Base-by-base conservation (phyloP, 73 alveolate species). In the Stentor coeruleus region DNA sequence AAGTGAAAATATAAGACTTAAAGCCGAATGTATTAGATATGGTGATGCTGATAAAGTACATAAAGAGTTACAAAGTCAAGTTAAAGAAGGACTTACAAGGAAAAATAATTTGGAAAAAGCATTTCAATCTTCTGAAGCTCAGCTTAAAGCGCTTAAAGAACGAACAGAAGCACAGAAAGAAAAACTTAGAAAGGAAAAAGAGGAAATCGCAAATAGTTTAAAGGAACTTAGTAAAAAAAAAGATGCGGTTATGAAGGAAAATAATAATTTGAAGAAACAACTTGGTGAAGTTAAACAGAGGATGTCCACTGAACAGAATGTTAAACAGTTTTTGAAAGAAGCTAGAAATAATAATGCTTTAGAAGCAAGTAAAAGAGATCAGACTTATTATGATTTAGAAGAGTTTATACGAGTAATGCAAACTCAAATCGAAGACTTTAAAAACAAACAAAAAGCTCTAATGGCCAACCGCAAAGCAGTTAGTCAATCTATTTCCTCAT, bases 11-110 rank as follows among this genome's bases (percentile, higher is more conserved):
- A 20, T 66, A 26, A 20, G 79, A 31, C 2, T 66, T 31, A 20
- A 66, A 2, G 79, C 79, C 33, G n/a, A 20, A 20, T 20, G 37
- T 66, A 20, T 20, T 20, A 20, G 79, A 20, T 20, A 66, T 11
- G 37, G 37, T 33, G 79, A 66, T 33, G 79, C 79, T 66, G 79
- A 31, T 20, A 66, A 66, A 66, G 37, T 66, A 1, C 79, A 66
- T 66, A 26, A 33, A 1, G 40, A 20, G 41, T 31, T 66, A 1
- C 66, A 49, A 20, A 20, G 28, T 49, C 66, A 49, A 20, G 66
- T 49, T 6, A 66, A 66, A 66, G 79, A 66, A 20, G 37, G 79
- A 20, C 37, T 66, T 1, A 31, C 39, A 33, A 20, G 37, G 39
- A 31, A 66, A 33, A 66, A 37, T 33, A 31, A 66, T 1, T 31